Conservation (phyloP, 148 eudicot genomes). For the Rhododendron ovatum region DNA sequence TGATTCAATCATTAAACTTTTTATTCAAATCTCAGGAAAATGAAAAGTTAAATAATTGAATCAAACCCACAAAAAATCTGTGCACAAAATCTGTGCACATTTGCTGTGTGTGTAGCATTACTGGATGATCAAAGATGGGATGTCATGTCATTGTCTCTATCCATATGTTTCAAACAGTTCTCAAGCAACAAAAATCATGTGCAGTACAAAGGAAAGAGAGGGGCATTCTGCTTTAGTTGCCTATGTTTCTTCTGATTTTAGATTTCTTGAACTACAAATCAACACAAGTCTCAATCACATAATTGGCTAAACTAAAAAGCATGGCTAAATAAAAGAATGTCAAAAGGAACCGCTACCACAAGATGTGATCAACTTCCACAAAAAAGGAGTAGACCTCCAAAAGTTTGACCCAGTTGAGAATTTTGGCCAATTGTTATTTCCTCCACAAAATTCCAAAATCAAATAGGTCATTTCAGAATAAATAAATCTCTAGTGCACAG, state of each 20-base stretch:
- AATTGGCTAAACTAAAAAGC: background rate
- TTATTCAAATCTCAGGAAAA: no score
- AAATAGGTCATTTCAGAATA: background rate
- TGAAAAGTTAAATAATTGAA: no score
- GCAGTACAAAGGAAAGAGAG: background rate
- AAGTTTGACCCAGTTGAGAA: background rate
- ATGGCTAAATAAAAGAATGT: background rate
- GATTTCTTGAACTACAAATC: background rate
- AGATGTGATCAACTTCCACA: background rate
- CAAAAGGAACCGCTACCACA: background rate
- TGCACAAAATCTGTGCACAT: no score
- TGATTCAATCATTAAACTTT: no score
- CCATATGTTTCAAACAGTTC: conserved; percentile 6
- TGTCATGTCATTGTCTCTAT: conserved; percentile 12
- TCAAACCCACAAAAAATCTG: no score
- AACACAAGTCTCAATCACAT: background rate
- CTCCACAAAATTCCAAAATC: background rate
- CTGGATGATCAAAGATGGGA: conserved; percentile 10
- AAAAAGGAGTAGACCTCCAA: background rate
- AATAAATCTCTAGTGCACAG: background rate
- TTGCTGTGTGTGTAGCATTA: no score
- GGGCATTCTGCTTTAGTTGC: background rate
- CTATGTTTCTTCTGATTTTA: background rate
- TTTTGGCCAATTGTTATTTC: background rate
- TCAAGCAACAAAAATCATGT: background rate